Base-by-base conservation (phyloP, 2,329 filamentous ascomycete species). In the Chrysoporthe deuterocubensis region DNA sequence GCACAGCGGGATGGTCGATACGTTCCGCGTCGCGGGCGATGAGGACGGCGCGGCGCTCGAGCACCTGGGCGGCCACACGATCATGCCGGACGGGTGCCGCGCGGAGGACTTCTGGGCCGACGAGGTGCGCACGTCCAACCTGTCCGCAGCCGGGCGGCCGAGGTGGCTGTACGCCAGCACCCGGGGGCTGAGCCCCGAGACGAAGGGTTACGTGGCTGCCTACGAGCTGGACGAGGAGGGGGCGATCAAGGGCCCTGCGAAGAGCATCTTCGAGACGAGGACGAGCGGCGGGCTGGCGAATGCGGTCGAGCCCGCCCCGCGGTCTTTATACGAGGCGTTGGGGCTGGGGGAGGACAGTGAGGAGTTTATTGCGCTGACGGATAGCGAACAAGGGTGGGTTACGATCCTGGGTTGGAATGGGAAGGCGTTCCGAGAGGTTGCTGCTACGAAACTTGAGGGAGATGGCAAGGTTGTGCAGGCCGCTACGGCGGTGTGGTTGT, bases 401-500 rank as follows among this genome's bases (percentile, higher is more conserved):
- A 56, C 56, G 48, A 68, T 71, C n/a, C 57, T 71, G 42, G 69
- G 62, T 8, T 70, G 70, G 54, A 62, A 71, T 54, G 65, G 71
- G 74, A 80, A 16, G 18, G 44, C 37, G 44, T 63, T 70, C 18
- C 56, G 66, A 16, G 68, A 70, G 62, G 68, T 61, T 40, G 68
- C 68, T 16, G 34, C 54, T 8, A 66, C 60, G 32, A 65, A 21
- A 26, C 61, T 70, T 18, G 64, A 40, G 14, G 13, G 59, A 1
- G 54, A 63, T 14, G 67, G 60, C 26, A 52, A 56, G 66, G 66
- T 62, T 14, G 66, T 50, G 13, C 44, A 65, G 34, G 68, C 62
- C 40, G 68, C 68, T 8, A 70, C 68, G 40, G 65, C 66, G 8
- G 68, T 68, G 4, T 70, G 68, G 68, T 14, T 84, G 82, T 71